These are phyloP conservation scores for Botrytis byssoidea DNA, from an alignment of 2,329 filamentous ascomycete genomes.

Conservation along the genomic window DNA sequence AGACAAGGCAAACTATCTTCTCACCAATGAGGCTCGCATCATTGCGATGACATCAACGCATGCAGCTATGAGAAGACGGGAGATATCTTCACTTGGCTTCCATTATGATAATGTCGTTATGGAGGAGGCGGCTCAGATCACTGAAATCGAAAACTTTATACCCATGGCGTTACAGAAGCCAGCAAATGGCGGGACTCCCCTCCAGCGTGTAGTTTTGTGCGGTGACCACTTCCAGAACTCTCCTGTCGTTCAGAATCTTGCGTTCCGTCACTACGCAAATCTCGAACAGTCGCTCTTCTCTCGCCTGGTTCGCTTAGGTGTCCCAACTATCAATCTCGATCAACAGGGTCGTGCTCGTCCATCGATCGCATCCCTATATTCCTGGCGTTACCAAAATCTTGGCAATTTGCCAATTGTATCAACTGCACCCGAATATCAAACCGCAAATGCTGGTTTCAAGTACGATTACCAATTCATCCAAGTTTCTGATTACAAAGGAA, in stretches of 20 bases:
- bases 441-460: slow-evolving; percentile 86
- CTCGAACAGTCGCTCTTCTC: slow-evolving; percentile 95
- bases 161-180: slow-evolving; percentile 88
- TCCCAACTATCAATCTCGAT: slow-evolving; percentile 87
- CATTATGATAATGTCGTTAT: slow-evolving; percentile 97
- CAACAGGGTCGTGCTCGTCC: slow-evolving; percentile 90
- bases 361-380: slow-evolving; percentile 84
- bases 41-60: slow-evolving; percentile 99
- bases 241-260: slow-evolving; percentile 89
- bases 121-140: slow-evolving; percentile 98
- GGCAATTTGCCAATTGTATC: slow-evolving; percentile 76
- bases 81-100: slow-evolving; percentile 90
- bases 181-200: slow-evolving; percentile 65
- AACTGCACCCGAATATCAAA: slow-evolving; percentile 66
- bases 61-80: slow-evolving; percentile 87
- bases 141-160: slow-evolving; percentile 95
- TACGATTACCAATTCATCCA: slow-evolving; percentile 97
- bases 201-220: slow-evolving; percentile 87
- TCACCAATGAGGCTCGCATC: slow-evolving; percentile 94
- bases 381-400: slow-evolving; percentile 84
- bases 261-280: slow-evolving; percentile 92
- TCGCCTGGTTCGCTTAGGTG: slow-evolving; percentile 82
- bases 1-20: slow-evolving; percentile 93
- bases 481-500: slow-evolving; percentile 87
- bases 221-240: slow-evolving; percentile 97